Evolutionary conservation across 1,139 yeast species (phyloP).

Genomic region (Suhomyces kunorum): DNA sequence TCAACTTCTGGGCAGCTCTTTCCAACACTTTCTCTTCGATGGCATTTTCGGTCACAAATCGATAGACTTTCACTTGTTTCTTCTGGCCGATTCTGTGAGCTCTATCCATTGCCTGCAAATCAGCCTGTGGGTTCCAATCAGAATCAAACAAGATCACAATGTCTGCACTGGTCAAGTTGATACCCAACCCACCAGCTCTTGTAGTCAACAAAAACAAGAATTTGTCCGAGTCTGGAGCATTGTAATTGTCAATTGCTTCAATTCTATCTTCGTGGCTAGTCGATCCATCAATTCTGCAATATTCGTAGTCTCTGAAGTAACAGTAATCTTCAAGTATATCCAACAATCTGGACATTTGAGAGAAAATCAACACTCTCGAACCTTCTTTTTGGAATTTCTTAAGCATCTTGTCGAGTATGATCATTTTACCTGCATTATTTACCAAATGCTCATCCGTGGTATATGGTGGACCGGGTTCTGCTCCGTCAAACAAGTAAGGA

Average conservation of each 20-base stretch:
- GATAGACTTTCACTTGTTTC: slow-evolving; percentile 73
- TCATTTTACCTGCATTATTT: slow-evolving; percentile 70
- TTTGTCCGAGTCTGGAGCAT: slow-evolving; percentile 66
- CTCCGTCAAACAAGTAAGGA: slow-evolving; percentile 81
- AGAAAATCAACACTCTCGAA: slow-evolving; percentile 72
- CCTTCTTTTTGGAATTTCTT: slow-evolving; percentile 66
- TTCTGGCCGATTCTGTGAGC: slow-evolving; percentile 88
- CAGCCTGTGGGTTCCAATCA: slow-evolving; percentile 90
- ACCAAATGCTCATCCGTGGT: slow-evolving; percentile 82
- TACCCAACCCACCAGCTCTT: slow-evolving; percentile 85
- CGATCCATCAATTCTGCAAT: slow-evolving; percentile 80
- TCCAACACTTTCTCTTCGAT: slow-evolving; percentile 80
- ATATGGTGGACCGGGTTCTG: slow-evolving; percentile 85
- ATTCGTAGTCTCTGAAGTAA: slow-evolving; percentile 62
- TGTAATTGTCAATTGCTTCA: slow-evolving; percentile 74
- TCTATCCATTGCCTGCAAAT: slow-evolving; percentile 85
- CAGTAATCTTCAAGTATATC: slow-evolving; percentile 82
- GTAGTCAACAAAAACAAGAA: slow-evolving; percentile 74
- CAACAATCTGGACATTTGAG: slow-evolving; percentile 80
- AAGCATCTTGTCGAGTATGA: slow-evolving; percentile 66
- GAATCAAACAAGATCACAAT: slow-evolving; percentile 73
- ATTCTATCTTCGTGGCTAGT: slow-evolving; percentile 78
- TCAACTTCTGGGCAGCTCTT: slow-evolving; percentile 74
- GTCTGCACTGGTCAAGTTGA: slow-evolving; percentile 75
- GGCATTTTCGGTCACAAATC: slow-evolving; percentile 78